phyloP scores from a whole-genome alignment of 2,329 filamentous ascomycete genomes.

The Fusarium armeniacum region DNA sequence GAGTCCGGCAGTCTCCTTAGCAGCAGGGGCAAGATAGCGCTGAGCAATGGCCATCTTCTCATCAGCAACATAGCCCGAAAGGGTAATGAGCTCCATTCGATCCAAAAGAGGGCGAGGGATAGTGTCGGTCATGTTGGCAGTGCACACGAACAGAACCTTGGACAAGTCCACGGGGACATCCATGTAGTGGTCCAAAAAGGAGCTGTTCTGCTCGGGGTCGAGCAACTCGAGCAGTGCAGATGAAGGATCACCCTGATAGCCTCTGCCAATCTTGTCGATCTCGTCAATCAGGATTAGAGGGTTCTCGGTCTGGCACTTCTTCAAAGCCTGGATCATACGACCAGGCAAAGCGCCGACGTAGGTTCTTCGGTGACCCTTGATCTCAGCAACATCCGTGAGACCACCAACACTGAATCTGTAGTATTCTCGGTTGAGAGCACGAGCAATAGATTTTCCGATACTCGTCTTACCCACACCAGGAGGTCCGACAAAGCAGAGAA shows the following conservation, averaged over 20 bases:
- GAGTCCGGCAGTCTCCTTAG: constrained; percentile 93
- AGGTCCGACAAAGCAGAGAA: constrained; percentile 95
- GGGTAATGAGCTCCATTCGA: constrained; percentile 96
- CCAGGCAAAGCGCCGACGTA: constrained; percentile 97
- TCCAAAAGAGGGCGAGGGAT: constrained; percentile 94
- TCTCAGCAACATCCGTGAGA: constrained; percentile 96
- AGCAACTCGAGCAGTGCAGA: constrained; percentile 93
- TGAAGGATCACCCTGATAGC: constrained; percentile 95
- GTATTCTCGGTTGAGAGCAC: constrained; percentile 94
- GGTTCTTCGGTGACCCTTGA: constrained; percentile 96
- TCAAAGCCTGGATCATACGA: constrained; percentile 96
- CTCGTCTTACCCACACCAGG: constrained; percentile 99
- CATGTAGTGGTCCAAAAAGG: constrained; percentile 98
- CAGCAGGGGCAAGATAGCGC: constrained; percentile 89
- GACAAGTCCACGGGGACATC: constrained; percentile 97
- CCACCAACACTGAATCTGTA: constrained; percentile 99
- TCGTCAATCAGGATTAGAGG: constrained; percentile 97
- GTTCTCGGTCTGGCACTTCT: constrained; percentile 99
- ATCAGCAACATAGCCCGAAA: constrained; percentile 96
- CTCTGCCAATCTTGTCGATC: constrained; percentile 96
- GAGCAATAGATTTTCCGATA: constrained; percentile 97
- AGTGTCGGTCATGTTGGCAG: constrained; percentile 98
- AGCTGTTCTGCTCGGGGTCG: constrained; percentile 96
- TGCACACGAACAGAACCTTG: constrained; percentile 98
- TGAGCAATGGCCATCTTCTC: constrained; percentile 99